Conservation (phyloP, 208 protist species). For the Leishmania lainsoni region DNA sequence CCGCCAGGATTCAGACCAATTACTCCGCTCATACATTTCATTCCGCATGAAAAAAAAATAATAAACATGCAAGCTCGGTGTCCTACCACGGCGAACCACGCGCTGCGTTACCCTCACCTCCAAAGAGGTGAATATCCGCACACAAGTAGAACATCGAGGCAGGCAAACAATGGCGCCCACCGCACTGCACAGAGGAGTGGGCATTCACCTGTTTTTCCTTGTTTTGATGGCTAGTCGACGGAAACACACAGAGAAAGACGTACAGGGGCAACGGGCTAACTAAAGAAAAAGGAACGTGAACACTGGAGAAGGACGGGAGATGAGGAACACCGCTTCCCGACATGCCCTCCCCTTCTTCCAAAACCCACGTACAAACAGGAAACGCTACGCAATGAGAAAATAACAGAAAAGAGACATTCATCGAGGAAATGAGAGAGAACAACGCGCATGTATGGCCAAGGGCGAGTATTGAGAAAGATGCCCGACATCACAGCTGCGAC, state of each 20-base stretch:
- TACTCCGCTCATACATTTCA: too few species aligned
- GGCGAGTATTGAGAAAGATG: not conserved
- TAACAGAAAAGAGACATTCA: not conserved
- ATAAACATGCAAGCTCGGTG: not conserved
- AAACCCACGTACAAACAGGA: not conserved
- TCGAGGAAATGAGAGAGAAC: not conserved
- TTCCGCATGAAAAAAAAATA: not conserved
- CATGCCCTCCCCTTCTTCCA: not conserved
- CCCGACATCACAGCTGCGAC: not conserved
- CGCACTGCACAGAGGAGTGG: not conserved
- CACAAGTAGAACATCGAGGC: not conserved
- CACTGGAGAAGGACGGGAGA: not conserved
- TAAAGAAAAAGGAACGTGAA: slow-evolving; percentile 5
- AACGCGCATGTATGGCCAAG: not conserved
- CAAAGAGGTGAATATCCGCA: not conserved
- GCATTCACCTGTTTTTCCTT: too few species aligned
- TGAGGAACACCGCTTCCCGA: not conserved
- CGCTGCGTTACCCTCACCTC: not conserved
- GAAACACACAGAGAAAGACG: slow-evolving; percentile 1
- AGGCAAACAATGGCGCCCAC: not conserved
- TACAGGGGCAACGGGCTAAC: not conserved
- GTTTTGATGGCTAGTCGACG: not conserved
- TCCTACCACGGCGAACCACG: not conserved
- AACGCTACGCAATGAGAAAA: not conserved
- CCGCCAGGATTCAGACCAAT: not conserved